A percentile compares a stretch with the other conserved stretches of the same genome.
Evolutionary conservation across 2,329 filamentous ascomycete species (phyloP).

Genomic region (Aureobasidium musti): DNA sequence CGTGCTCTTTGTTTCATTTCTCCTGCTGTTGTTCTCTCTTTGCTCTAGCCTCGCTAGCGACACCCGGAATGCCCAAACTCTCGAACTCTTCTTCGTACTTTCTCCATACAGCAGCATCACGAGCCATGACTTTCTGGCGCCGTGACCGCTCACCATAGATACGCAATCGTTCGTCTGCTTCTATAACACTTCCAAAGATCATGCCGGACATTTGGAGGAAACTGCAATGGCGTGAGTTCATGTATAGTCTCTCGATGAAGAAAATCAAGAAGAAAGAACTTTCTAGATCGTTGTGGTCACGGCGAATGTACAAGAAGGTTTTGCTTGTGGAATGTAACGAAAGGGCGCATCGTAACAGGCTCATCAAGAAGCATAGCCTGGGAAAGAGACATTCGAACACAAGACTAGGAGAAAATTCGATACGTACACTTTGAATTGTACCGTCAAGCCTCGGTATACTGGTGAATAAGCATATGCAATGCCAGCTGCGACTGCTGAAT

Average conservation of each 20-base stretch:
- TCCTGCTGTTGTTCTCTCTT: slow-evolving; percentile 19
- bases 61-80: slow-evolving; percentile 38
- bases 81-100: slow-evolving; percentile 64
- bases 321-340: too few relatives aligned
- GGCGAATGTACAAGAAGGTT: too few relatives aligned
- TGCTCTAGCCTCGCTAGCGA: slow-evolving; percentile 24
- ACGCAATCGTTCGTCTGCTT: slow-evolving; percentile 69
- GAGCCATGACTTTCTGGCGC: slow-evolving; percentile 62
- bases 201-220: slow-evolving; percentile 85
- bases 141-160: slow-evolving; percentile 67
- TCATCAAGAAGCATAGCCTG: neutral
- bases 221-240: slow-evolving; percentile 46
- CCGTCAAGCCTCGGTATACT: slow-evolving; percentile 69
- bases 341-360: too few relatives aligned
- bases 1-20: neutral
- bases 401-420: too few relatives aligned
- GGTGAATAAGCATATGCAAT: slow-evolving; percentile 67
- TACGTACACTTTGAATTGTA: slow-evolving; percentile 75
- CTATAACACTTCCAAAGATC: slow-evolving; percentile 75
- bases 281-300: too few relatives aligned
- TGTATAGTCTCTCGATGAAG: too few relatives aligned
- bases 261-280: too few relatives aligned
- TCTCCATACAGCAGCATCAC: slow-evolving; percentile 69
- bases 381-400: too few relatives aligned
- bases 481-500: slow-evolving; percentile 62